These are phyloP conservation scores for Dactylonectria macrodidyma DNA, from an alignment of 2,329 filamentous ascomycete genomes.

Conservation along the genomic window DNA sequence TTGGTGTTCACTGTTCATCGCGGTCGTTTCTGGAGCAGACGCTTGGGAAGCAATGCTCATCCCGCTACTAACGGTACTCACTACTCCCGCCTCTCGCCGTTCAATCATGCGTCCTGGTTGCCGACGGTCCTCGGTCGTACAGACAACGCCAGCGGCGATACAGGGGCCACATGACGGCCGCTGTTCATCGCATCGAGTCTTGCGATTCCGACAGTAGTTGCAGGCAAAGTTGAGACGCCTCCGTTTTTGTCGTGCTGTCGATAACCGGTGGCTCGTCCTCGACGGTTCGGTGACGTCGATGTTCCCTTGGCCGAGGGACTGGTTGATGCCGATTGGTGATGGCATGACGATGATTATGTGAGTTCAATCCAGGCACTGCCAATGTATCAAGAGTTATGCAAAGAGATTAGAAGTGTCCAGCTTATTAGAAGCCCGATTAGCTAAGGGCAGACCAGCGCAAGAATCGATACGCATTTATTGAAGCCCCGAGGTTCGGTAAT, in stretches of 20 bases:
- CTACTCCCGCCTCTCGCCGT: slow-evolving; percentile 1
- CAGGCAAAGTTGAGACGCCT: slow-evolving; percentile 22
- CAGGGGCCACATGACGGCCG: slow-evolving; percentile 16
- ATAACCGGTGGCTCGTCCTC: neutral
- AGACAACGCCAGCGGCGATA: slow-evolving; percentile 2
- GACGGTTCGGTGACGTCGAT: no score
- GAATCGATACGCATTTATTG: no score
- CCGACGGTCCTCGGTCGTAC: slow-evolving; percentile 4
- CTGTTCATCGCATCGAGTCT: slow-evolving; percentile 24
- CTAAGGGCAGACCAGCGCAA: no score
- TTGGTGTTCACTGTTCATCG: neutral
- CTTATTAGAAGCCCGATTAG: no score
- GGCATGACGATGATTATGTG: no score
- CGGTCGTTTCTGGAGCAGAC: no score
- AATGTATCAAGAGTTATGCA: no score
- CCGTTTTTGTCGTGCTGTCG: slow-evolving; percentile 2
- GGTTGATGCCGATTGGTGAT: no score
- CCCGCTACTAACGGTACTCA: neutral
- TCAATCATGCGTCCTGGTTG: slow-evolving; percentile 1
- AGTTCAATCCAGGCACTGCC: no score
- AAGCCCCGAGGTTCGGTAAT: no score
- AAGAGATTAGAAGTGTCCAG: no score
- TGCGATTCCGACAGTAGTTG: slow-evolving; percentile 19
- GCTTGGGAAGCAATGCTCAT: neutral
- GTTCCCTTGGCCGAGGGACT: no score